A percentile compares a stretch with the other conserved stretches of the same genome.
Evolutionary conservation across 2,329 filamentous ascomycete species (phyloP).

Genomic region (Mycosphaerella sp.): DNA sequence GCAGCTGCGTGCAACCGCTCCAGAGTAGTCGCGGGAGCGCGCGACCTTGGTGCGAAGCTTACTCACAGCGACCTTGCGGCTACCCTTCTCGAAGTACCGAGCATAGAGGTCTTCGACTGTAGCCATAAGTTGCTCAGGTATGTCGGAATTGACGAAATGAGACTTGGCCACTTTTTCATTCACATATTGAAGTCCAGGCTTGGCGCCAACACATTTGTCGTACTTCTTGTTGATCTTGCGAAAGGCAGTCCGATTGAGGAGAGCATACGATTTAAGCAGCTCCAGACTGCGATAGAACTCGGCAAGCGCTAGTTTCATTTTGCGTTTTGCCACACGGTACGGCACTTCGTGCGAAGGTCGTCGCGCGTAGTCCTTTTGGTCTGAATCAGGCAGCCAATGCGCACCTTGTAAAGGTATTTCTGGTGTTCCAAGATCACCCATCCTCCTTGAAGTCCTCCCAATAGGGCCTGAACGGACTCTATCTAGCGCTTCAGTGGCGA

Average conservation of each 20-base stretch:
- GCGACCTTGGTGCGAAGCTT: constrained; percentile 71
- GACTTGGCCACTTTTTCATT: constrained; percentile 84
- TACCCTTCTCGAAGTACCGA: constrained; percentile 87
- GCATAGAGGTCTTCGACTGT: constrained; percentile 87
- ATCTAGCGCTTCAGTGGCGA: constrained; percentile 19
- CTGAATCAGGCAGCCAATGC: constrained; percentile 19
- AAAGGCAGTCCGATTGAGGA: constrained; percentile 88
- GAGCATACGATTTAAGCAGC: constrained; percentile 81
- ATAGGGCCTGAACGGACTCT: constrained; percentile 41
- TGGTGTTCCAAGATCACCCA: constrained; percentile 37
- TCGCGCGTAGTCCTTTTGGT: constrained; percentile 41
- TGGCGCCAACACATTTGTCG: constrained; percentile 79
- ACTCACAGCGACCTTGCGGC: constrained; percentile 81
- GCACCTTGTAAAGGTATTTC: constrained; percentile 23
- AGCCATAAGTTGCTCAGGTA: constrained; percentile 72
- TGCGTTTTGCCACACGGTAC: constrained; percentile 81
- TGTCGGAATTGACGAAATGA: constrained; percentile 85
- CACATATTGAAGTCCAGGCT: constrained; percentile 74
- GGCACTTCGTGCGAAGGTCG: constrained; percentile 54
- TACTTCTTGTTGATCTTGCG: constrained; percentile 99
- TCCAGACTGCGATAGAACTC: constrained; percentile 92
- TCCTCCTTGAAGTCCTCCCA: constrained; percentile 52
- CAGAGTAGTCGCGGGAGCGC: constrained; percentile 54
- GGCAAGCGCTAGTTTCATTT: constrained; percentile 83
- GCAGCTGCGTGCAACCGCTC: constrained; percentile 55